Conservation (phyloP, 192 early-diverging fungal species). For the Paraglomus brasilianum region DNA sequence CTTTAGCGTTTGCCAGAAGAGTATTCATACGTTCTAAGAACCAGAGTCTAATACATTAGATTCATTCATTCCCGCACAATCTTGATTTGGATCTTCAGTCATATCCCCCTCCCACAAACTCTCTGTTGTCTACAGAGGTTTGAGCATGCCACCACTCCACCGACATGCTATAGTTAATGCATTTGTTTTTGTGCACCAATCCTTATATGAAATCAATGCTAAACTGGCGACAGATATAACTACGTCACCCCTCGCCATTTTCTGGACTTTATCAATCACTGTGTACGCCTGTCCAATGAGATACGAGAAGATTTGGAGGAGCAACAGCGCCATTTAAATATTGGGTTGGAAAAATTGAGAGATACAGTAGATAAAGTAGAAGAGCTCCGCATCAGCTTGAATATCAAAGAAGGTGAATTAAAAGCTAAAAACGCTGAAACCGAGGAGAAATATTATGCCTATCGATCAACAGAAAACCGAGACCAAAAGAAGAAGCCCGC, state of each 20-base stretch:
- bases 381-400: slow-evolving; percentile 84
- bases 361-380: slow-evolving; percentile 95
- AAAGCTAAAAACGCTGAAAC: slow-evolving; percentile 86
- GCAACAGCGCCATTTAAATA: slow-evolving; percentile 96
- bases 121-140: slow-evolving; percentile 75
- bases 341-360: slow-evolving; percentile 95
- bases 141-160: slow-evolving; percentile 70
- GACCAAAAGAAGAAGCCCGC: slow-evolving; percentile 78
- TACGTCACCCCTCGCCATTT: slow-evolving; percentile 98
- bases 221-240: slow-evolving; percentile 76
- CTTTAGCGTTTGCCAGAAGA: slow-evolving; percentile 95
- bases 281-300: slow-evolving; percentile 83
- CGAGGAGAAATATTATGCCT: slow-evolving; percentile 95
- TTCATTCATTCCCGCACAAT: slow-evolving; percentile 92
- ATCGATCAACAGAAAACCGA: slow-evolving; percentile 93
- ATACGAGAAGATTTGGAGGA: slow-evolving; percentile 96
- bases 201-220: slow-evolving; percentile 82
- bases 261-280: slow-evolving; percentile 96
- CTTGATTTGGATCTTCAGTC: slow-evolving; percentile 80
- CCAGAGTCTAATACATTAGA: slow-evolving; percentile 93
- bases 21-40: slow-evolving; percentile 99
- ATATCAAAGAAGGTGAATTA: slow-evolving; percentile 81
- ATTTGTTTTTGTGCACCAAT: slow-evolving; percentile 91
- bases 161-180: slow-evolving; percentile 88
- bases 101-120: slow-evolving; percentile 67